phyloP scores from a whole-genome alignment of 1,284 basidiomycete genomes.

The Cryptococcus jaspeensis region DNA sequence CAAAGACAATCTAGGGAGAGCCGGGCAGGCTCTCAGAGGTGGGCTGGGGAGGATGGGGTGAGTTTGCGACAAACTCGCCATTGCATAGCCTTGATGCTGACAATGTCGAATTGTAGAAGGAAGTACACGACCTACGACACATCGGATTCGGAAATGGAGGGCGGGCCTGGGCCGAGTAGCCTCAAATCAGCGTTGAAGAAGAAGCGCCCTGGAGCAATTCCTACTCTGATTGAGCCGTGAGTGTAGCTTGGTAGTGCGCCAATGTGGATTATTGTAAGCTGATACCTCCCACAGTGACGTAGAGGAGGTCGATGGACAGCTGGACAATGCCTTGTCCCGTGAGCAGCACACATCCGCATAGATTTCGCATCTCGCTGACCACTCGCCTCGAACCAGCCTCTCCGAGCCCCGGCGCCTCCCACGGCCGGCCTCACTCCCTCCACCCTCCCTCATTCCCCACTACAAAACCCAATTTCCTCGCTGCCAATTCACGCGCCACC shows the following conservation, averaged over 20 bases:
- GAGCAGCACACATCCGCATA: not conserved
- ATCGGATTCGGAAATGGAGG: slow-evolving; percentile 39
- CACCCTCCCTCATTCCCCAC: slow-evolving; percentile 1
- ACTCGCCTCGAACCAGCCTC: slow-evolving; percentile 16
- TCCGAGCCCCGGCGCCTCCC: slow-evolving; percentile 19
- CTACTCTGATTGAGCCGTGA: slow-evolving; percentile 42
- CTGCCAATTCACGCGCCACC: slow-evolving; percentile 11
- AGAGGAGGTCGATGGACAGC: slow-evolving; percentile 30
- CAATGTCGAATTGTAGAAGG: slow-evolving; percentile 13
- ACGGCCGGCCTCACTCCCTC: not conserved
- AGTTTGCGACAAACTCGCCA: slow-evolving; percentile 9
- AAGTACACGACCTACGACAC: slow-evolving; percentile 32
- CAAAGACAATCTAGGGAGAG: slow-evolving; percentile 31
- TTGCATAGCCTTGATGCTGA: slow-evolving; percentile 1
- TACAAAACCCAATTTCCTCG: slow-evolving; percentile 17
- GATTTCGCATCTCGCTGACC: not conserved
- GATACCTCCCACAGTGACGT: slow-evolving; percentile 25
- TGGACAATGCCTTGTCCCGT: slow-evolving; percentile 15
- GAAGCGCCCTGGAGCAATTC: slow-evolving; percentile 28
- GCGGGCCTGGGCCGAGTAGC: slow-evolving; percentile 20
- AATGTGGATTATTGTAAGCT: too few species aligned
- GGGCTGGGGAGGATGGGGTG: slow-evolving; percentile 36
- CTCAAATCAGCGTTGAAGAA: slow-evolving; percentile 17
- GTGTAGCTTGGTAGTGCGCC: slow-evolving; percentile 3
- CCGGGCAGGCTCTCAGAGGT: slow-evolving; percentile 40